Conservation (phyloP, 192 early-diverging fungal species). For the Coemansia sp. region DNA sequence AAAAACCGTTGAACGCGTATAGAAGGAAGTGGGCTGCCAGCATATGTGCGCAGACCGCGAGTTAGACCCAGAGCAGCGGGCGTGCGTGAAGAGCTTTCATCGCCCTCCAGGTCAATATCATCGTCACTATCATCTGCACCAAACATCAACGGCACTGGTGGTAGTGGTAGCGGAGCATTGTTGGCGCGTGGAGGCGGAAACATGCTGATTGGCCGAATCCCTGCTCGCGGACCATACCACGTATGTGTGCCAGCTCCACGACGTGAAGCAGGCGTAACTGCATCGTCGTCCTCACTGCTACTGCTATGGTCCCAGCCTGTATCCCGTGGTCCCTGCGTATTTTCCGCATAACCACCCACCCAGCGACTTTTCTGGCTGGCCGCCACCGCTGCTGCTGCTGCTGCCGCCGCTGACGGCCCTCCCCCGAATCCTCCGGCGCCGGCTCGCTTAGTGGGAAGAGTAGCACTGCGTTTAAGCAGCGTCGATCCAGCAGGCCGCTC, state of each 20-base stretch:
- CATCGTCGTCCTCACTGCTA: slow-evolving; percentile 22
- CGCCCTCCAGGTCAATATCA: slow-evolving; percentile 63
- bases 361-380: slow-evolving; percentile 30
- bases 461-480: slow-evolving; percentile 43
- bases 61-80: slow-evolving; percentile 33
- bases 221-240: slow-evolving; percentile 43
- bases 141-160: slow-evolving; percentile 50
- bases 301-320: slow-evolving; percentile 45
- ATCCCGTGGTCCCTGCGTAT: slow-evolving; percentile 9
- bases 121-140: slow-evolving; percentile 60
- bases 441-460: slow-evolving; percentile 37
- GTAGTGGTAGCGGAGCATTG: slow-evolving; percentile 20
- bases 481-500: slow-evolving; percentile 13
- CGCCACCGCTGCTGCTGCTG: slow-evolving; percentile 1
- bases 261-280: slow-evolving; percentile 14
- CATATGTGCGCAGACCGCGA: slow-evolving; percentile 13
- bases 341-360: slow-evolving; percentile 30
- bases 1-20: slow-evolving; percentile 12
- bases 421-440: slow-evolving; percentile 6
- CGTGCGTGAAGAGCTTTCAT: slow-evolving; percentile 56
- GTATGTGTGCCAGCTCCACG: slow-evolving; percentile 37
- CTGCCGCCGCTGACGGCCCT: neutral
- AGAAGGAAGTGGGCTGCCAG: neutral
- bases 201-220: slow-evolving; percentile 46
- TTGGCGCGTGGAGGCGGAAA: slow-evolving; percentile 23